Base-by-base conservation (phyloP, 2,329 filamentous ascomycete genomes). In the Simplicillium sp. region DNA sequence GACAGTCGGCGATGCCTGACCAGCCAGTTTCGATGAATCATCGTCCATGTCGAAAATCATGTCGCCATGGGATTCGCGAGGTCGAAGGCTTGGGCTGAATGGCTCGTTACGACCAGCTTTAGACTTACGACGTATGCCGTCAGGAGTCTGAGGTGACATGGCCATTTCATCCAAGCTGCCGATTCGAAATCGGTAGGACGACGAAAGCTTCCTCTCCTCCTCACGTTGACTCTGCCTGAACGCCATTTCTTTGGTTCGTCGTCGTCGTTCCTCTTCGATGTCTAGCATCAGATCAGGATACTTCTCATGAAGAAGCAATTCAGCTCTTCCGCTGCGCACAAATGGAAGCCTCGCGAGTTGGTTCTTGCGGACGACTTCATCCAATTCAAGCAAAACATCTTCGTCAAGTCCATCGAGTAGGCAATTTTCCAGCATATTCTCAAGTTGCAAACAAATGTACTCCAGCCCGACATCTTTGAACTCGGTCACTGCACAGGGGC, bases 21-120 rank as follows among this genome's bases (percentile, higher is more conserved):
- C 65, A 18, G 47, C 46, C 7, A 49, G 42, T 1, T 48, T 50
- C 7, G 58, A 52, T 1, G 52, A 48, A 9, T 71, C 72, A 34
- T 88, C 88, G 44, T 95, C 90, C 88, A 96, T 96, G 48, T 87
- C 80, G 55, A 96, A 96, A 59, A 95, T 94, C 41, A 96, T 71
- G 50, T 96, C 89, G 31, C 71, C 72, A 1, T 73, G 67, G 1
- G 84, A 89, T 15, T 71, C 72, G 52, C 79, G 87, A 1, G 82
- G 71, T 41, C 77, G 80, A 35, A 92, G 66, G 14, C 65, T 69
- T 1, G 87, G 87, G 42, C 79, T 86, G 39, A 75, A 70, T 0
- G 71, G 68, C 45, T 78, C 77, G 46, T 79, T 80, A 12, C 60
- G 65, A 15, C 53, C 53, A 6, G 50, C 51, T 42, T 68, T 75